phyloP scores from a whole-genome alignment of 202 grass and related monocot species.

The Brachypodium distachyon region DNA sequence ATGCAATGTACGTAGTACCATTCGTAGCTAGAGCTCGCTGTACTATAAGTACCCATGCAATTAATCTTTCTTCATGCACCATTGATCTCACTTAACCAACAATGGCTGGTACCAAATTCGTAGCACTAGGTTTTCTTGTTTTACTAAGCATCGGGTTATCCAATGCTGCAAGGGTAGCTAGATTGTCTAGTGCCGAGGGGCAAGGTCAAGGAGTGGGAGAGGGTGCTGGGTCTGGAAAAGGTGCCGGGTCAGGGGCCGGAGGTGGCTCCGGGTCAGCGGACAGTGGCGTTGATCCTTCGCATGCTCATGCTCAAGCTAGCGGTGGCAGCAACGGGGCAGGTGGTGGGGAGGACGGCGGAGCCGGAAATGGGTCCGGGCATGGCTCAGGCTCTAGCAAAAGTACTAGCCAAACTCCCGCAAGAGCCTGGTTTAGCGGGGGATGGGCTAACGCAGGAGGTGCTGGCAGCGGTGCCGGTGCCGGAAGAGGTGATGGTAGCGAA shows the following conservation, averaged over 20 bases:
- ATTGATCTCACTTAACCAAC: not conserved
- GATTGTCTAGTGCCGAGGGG: not conserved
- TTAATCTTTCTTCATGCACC: not conserved
- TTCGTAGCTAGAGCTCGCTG: too few relatives aligned
- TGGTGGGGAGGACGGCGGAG: too few relatives aligned
- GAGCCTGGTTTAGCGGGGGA: too few relatives aligned
- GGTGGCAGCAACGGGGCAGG: too few relatives aligned
- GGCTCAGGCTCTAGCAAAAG: not conserved
- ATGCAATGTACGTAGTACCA: too few relatives aligned
- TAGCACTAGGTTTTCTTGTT: not conserved
- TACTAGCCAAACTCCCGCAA: too few relatives aligned
- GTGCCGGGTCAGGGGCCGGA: not conserved
- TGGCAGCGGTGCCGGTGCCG: too few relatives aligned
- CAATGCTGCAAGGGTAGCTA: not conserved
- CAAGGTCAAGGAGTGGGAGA: not conserved
- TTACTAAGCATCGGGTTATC: not conserved
- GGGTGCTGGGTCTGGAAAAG: not conserved
- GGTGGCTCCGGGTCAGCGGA: not conserved
- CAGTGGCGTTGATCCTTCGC: not conserved
- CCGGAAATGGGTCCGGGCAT: too few relatives aligned
- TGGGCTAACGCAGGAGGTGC: not conserved
- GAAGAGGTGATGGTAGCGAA: too few relatives aligned
- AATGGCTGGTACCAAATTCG: not conserved
- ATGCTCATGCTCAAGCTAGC: too few relatives aligned
- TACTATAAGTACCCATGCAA: not conserved